phyloP scores from a whole-genome alignment of 371 early-diverging fungal species.

The Saksenaea oblongispora region DNA sequence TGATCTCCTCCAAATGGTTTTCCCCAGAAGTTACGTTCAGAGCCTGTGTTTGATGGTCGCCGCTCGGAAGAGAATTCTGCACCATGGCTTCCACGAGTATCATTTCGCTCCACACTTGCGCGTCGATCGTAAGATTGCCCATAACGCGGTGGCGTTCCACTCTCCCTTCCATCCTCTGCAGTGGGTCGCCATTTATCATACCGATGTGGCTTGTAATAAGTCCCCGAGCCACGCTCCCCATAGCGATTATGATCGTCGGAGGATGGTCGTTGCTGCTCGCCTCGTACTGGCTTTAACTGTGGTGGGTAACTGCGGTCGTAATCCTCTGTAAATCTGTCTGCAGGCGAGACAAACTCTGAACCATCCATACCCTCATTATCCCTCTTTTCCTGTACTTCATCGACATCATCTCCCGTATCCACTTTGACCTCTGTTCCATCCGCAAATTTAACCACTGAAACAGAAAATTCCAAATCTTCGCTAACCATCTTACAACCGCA shows the following conservation, averaged over 20 bases:
- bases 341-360: slow-evolving; percentile 31
- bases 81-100: not conserved
- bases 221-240: not conserved
- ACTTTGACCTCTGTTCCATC: slow-evolving; percentile 29
- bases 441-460: slow-evolving; percentile 30
- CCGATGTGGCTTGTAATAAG: not conserved
- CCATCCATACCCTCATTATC: slow-evolving; percentile 6
- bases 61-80: not conserved
- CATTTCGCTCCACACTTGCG: not conserved
- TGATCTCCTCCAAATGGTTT: not conserved
- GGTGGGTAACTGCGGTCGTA: slow-evolving; percentile 51
- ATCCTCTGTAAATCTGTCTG: slow-evolving; percentile 50
- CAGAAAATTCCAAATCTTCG: slow-evolving; percentile 28
- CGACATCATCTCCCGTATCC: not conserved
- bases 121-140: slow-evolving; percentile 8
- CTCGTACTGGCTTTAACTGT: slow-evolving; percentile 20
- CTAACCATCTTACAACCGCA: slow-evolving; percentile 23
- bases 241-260: slow-evolving; percentile 6
- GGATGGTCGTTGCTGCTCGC: slow-evolving; percentile 4
- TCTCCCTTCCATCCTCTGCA: not conserved
- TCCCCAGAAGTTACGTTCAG: not conserved
- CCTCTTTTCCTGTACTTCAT: slow-evolving; percentile 10
- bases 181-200: slow-evolving; percentile 15
- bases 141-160: slow-evolving; percentile 9
- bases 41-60: not conserved